phyloP scores from a whole-genome alignment of 2,329 filamentous ascomycete species.

The Dactylellina leptospora region DNA sequence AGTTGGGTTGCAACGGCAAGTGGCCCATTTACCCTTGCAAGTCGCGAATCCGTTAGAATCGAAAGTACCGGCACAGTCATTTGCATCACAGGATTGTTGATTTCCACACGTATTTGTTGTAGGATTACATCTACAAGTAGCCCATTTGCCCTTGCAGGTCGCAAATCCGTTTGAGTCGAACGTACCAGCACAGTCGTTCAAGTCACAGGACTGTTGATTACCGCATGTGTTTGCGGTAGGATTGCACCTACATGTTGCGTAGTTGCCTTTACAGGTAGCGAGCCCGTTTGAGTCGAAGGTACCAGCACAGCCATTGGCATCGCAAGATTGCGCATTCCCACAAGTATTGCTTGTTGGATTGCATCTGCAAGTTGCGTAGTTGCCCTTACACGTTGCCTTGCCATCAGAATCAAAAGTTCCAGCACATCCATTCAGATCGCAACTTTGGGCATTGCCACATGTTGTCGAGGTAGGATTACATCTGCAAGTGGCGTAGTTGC shows the following conservation, averaged over 20 bases:
- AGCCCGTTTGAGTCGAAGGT: slow-evolving; percentile 12
- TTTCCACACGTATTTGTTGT: slow-evolving; percentile 9
- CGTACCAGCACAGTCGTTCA: neutral
- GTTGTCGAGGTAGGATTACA: slow-evolving; percentile 12
- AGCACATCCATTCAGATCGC: slow-evolving; percentile 8
- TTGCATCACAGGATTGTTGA: neutral
- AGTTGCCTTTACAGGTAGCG: slow-evolving; percentile 13
- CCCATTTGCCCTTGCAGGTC: slow-evolving; percentile 12
- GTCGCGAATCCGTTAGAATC: slow-evolving; percentile 15
- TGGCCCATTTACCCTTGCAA: slow-evolving; percentile 7
- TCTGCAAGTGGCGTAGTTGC: slow-evolving; percentile 23
- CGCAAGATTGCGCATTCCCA: slow-evolving; percentile 8
- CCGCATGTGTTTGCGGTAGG: slow-evolving; percentile 11
- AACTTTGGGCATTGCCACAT: neutral
- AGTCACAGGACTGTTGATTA: slow-evolving; percentile 1
- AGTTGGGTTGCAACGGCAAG: slow-evolving; percentile 1
- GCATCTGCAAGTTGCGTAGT: slow-evolving; percentile 10
- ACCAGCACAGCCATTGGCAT: slow-evolving; percentile 7
- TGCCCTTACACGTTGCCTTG: slow-evolving; percentile 14
- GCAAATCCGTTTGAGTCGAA: slow-evolving; percentile 10
- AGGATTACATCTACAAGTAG: neutral
- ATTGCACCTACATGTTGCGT: slow-evolving; percentile 15
- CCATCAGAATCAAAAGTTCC: slow-evolving; percentile 9
- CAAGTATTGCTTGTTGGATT: neutral
- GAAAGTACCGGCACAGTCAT: slow-evolving; percentile 3